Base-by-base conservation (phyloP, 768 basidiomycete species). In the Pleurotus salmoneostramineus region DNA sequence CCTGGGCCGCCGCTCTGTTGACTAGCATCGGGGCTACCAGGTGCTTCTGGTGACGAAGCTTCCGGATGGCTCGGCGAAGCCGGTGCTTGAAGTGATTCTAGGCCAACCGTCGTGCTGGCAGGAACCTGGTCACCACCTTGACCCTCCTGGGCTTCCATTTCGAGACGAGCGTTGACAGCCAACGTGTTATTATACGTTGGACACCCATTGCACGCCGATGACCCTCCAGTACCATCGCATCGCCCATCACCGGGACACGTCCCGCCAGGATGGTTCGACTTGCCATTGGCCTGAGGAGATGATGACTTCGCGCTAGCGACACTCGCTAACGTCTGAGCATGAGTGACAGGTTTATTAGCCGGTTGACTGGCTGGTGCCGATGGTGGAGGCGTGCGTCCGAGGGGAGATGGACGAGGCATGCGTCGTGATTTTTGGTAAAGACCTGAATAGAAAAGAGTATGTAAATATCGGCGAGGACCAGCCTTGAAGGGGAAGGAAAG, bases 231-330 rank as follows among this genome's bases (percentile, higher is more conserved):
- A 63, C 97, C 97, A 74, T 99, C 93, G 74, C 97, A 99, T 64
- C 92, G 83, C 35, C 97, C 97, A 74, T 98, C 97, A 58, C 97
- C 97, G 3, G 97, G 97, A 72, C 97, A 99, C n/a, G 95, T 95
- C 61, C 90, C 89, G 34, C 74, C 72, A 11, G 64, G 57, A 55
- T 61, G 49, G 63, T 63, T 55, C 48, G 21, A 62, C 61, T 21
- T 63, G n/a, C 50, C 60, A 52, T 58, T 49, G 45, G 50, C 27
- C 5, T n/a, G 12, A 12, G 32, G 36, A 7, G 44, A 45, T 15
- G 17, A 8, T 8, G 46, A 27, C n/a, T 44, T 50, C 35, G 21
- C 44, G 31, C 48, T 17, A 36, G 62, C 21, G 27, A 57, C 37
- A 10, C 65, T 60, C 56, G 61, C 64, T 58, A 65, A 51, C 63